Evolutionary conservation across 2,329 filamentous ascomycete genomes (phyloP).

Genomic region (Chlorencoelia australis): DNA sequence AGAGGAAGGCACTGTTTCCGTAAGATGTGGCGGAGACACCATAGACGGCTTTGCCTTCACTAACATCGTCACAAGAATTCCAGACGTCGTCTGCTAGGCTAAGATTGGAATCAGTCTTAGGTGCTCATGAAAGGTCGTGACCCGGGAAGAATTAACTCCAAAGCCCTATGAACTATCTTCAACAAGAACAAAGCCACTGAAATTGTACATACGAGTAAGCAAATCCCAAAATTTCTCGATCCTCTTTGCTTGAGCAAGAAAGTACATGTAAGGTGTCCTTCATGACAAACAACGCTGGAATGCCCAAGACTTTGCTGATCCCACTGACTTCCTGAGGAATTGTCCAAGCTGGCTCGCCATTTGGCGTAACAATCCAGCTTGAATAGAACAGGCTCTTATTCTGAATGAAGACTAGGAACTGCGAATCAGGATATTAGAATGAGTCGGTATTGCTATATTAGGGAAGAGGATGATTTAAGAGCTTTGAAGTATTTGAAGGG

Average conservation of each 20-base stretch:
- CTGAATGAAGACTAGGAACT: slow-evolving; percentile 26
- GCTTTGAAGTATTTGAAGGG: too few species aligned
- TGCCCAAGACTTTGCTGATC: slow-evolving; percentile 14
- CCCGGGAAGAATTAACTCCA: too few species aligned
- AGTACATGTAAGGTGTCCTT: slow-evolving; percentile 26
- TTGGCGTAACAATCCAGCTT: slow-evolving; percentile 19
- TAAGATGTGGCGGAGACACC: slow-evolving; percentile 29
- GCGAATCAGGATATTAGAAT: slow-evolving; percentile 30
- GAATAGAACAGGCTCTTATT: slow-evolving; percentile 22
- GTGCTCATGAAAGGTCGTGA: too few species aligned
- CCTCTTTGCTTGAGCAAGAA: slow-evolving; percentile 20
- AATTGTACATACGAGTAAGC: too few species aligned
- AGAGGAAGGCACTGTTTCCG: slow-evolving; percentile 26
- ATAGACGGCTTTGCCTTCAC: slow-evolving; percentile 26
- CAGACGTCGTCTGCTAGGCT: slow-evolving; percentile 23
- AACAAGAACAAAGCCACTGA: too few species aligned
- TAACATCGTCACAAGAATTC: slow-evolving; percentile 26
- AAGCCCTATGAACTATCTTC: too few species aligned
- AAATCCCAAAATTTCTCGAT: slow-evolving; percentile 25
- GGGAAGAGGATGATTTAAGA: too few species aligned
- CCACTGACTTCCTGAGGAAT: slow-evolving; percentile 21
- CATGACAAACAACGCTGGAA: slow-evolving; percentile 28
- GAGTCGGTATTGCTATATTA: too few species aligned
- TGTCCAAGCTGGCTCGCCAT: slow-evolving; percentile 14
- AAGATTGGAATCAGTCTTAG: too few species aligned